Base-by-base conservation (phyloP, 345 rosid species). In the Populus tremula region DNA sequence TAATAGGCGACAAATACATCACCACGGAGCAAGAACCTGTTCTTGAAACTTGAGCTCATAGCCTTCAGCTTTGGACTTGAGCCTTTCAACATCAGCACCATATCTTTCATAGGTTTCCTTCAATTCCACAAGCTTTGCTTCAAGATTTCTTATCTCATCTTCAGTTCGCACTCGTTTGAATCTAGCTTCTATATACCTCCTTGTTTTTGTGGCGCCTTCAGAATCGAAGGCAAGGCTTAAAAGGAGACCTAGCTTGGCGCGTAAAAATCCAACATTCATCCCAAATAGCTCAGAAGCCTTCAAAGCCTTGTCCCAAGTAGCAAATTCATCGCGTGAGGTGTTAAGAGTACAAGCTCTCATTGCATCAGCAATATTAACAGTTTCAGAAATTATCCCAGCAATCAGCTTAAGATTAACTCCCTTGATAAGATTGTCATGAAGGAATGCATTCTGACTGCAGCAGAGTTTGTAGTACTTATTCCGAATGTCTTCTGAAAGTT, bases 241-340 rank as follows among this genome's bases (percentile, higher is more conserved):
- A 78, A 91, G 89, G 79, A 50, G 80, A 20, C 72, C 76, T 54
- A 91, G 56, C 78, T 88, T 82, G 36, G 82, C 79, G 38, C 88
- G 90, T 80, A 91, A 77, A 61, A 91, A 89, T n/a, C 89, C 90
- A 27, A 89, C 87, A 45, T 86, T 85, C 90, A 91, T 87, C 75
- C 95, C 95, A 76, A 91, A 80, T 67, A 86, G 76, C 77, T 91
- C 90, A 41, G 87, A 89, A 73, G 91, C 93, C 79, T 85, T 82
- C 82, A 91, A 64, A 39, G 89, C 85, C 86, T 77, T 86, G 73
- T 85, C 91, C 93, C 95, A 91, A 8, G 63, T 67, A 63, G 82
- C 73, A 69, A 86, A 89, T 65, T 89, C 88, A 56, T 87, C 89
- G 31, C 81, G 80, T 47, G 89, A 67, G 27, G 91, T 88, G 38